These are phyloP conservation scores for Trichophyton simii DNA, from an alignment of 2,329 filamentous ascomycete species.

Conservation along the genomic window DNA sequence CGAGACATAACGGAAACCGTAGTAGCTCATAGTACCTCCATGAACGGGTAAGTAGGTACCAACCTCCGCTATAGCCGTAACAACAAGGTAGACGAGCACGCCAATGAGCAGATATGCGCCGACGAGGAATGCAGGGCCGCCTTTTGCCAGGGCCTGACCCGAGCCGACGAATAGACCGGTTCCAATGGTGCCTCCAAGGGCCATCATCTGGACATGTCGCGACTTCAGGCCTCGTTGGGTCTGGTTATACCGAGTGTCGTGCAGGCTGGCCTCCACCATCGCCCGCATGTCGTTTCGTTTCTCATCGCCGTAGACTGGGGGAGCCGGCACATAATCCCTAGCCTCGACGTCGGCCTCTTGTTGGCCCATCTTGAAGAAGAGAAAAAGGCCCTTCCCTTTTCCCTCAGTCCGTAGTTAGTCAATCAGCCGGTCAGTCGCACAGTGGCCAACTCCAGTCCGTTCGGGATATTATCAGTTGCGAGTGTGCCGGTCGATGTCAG, in stretches of 20 bases:
- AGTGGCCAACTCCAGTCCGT: no score
- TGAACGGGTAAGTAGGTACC: slow-evolving; percentile 34
- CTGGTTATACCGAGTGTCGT: slow-evolving; percentile 29
- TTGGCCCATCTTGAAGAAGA: not conserved
- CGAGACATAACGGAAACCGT: slow-evolving; percentile 33
- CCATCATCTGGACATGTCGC: slow-evolving; percentile 34
- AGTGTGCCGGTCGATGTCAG: no score
- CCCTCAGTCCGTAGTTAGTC: no score
- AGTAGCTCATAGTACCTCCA: slow-evolving; percentile 34
- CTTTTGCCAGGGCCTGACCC: slow-evolving; percentile 42
- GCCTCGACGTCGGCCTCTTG: not conserved
- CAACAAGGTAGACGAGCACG: slow-evolving; percentile 34
- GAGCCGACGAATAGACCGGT: slow-evolving; percentile 45
- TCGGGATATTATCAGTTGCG: no score
- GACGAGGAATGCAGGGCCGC: slow-evolving; percentile 41
- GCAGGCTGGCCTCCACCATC: slow-evolving; percentile 29
- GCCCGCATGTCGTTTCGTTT: slow-evolving; percentile 19
- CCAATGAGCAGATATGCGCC: slow-evolving; percentile 42
- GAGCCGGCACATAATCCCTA: not conserved
- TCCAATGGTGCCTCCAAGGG: slow-evolving; percentile 22
- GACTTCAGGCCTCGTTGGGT: slow-evolving; percentile 33
- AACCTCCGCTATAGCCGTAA: slow-evolving; percentile 35
- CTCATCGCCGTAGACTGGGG: slow-evolving; percentile 14
- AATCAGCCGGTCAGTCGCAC: no score
- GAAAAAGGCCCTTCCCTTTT: no score